Conservation (phyloP, 129 eudicot species). For the Dittrichia graveolens region DNA sequence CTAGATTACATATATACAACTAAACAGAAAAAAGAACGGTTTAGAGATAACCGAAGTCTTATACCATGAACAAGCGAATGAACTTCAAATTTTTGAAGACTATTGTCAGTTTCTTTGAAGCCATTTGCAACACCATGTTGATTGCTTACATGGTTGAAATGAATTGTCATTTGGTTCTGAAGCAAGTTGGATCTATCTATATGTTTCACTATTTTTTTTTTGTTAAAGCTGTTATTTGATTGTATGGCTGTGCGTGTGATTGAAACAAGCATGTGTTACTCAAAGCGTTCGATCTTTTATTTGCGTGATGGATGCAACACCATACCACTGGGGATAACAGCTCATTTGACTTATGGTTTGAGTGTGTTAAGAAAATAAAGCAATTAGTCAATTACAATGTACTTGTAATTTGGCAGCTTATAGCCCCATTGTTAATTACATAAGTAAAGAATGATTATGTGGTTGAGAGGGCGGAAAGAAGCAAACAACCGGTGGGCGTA, state of each 20-base stretch:
- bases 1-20: neutral
- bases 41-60: neutral
- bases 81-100: neutral
- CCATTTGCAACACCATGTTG: neutral
- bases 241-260: neutral
- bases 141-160: constrained; percentile 1
- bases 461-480: no score
- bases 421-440: neutral
- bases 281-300: neutral
- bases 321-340: neutral
- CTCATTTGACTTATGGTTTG: neutral
- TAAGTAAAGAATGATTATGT: no score
- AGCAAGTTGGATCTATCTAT: no score
- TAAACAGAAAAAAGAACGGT: constrained; percentile 12
- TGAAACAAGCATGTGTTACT: neutral
- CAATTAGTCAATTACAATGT: neutral
- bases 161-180: neutral
- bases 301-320: no score
- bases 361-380: neutral
- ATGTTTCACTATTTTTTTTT: no score
- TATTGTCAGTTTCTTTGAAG: neutral
- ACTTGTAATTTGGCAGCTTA: neutral
- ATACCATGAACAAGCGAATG: neutral
- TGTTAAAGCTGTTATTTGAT: neutral
- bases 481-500: no score